These are phyloP conservation scores for Sinapis alba DNA, from an alignment of 441 rosid genomes.

Conservation along the genomic window DNA sequence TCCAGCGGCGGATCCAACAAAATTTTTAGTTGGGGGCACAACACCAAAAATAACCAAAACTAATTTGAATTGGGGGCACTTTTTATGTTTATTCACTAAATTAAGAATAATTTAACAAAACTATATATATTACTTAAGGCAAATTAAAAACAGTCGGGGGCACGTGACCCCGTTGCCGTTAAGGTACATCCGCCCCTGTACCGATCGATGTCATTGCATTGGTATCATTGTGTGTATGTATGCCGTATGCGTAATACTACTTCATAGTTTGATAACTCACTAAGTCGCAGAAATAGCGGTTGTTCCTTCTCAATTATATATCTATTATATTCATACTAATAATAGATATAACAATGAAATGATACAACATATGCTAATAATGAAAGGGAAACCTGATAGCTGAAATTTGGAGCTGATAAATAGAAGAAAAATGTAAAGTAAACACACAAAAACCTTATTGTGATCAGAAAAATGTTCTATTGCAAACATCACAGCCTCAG, in stretches of 20 bases:
- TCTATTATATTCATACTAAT: neutral
- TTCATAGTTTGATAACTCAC: neutral
- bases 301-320: neutral
- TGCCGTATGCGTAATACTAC: neutral
- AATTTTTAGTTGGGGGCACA: no score
- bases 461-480: neutral
- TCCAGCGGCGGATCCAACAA: no score
- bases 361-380: conserved; percentile 2
- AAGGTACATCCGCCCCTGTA: no score
- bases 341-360: neutral
- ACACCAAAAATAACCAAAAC: no score
- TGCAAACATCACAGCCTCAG: conserved; percentile 16
- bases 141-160: no score
- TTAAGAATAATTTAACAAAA: no score
- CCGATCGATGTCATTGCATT: neutral
- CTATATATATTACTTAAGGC: no score
- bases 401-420: conserved; percentile 4
- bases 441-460: neutral
- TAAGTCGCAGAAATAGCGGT: neutral
- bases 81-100: no score
- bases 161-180: no score
- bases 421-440: neutral
- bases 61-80: no score
- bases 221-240: neutral
- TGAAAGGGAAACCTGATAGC: conserved; percentile 8